A percentile compares a stretch with the other conserved stretches of the same genome.
These are phyloP conservation scores for Pythium rishiriense DNA, from an alignment of 352 stramenopile species.

Conservation along the genomic window DNA sequence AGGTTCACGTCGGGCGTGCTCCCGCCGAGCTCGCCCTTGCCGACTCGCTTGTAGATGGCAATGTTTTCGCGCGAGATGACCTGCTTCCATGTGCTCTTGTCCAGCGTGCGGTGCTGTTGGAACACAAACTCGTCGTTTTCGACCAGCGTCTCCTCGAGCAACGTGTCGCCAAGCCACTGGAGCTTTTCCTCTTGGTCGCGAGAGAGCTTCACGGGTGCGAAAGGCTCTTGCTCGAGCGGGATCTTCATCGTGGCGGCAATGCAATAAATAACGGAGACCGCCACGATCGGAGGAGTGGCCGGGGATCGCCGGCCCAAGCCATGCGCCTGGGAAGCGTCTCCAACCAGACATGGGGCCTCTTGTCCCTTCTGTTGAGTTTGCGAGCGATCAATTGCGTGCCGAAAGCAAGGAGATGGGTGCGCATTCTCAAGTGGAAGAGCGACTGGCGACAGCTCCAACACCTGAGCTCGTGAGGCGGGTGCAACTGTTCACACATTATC, in stretches of 20 bases:
- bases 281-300: not conserved
- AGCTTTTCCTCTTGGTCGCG: conserved; percentile 6
- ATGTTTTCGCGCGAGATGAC: conserved; percentile 38
- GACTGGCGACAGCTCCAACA: too few relatives aligned
- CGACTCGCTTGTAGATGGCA: conserved; percentile 31
- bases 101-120: conserved; percentile 1
- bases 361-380: too few relatives aligned
- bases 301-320: not conserved
- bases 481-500: too few relatives aligned
- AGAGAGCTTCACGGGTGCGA: conserved; percentile 48
- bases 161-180: conserved; percentile 13
- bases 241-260: conserved; percentile 41
- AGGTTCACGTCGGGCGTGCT: conserved; percentile 23
- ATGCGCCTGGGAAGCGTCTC: too few relatives aligned
- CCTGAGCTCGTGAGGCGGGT: too few relatives aligned
- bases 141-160: conserved; percentile 16
- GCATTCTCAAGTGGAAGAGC: too few relatives aligned
- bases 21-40: conserved; percentile 2
- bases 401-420: not conserved
- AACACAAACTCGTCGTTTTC: conserved; percentile 16
- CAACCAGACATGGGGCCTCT: too few relatives aligned
- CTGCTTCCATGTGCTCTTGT: conserved; percentile 14
- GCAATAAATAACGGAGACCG: not conserved
- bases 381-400: too few relatives aligned
- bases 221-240: conserved; percentile 48